phyloP scores from a whole-genome alignment of 1,284 basidiomycete species.

The Ceratobasidium sp. region DNA sequence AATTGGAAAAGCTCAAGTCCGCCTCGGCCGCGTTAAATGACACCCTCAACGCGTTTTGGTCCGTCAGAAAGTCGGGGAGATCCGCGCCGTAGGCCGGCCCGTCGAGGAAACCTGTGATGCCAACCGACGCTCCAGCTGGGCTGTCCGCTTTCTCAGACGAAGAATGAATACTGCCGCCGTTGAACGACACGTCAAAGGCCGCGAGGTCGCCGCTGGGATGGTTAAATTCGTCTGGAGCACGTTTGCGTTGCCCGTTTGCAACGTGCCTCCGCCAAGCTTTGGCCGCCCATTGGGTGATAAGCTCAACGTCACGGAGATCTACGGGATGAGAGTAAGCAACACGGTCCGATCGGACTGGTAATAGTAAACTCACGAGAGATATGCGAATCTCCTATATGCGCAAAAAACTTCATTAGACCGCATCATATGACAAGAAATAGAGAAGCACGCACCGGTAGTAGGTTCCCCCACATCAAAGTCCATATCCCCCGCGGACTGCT shows the following conservation, averaged over 20 bases:
- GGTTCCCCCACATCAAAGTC: conserved; percentile 51
- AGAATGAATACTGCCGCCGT: conserved; percentile 2
- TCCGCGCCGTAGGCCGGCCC: conserved; percentile 46
- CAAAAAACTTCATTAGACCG: conserved; percentile 2
- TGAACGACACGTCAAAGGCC: conserved; percentile 28
- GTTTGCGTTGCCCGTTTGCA: conserved; percentile 45
- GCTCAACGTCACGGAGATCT: conserved; percentile 51
- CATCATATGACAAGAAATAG: not conserved
- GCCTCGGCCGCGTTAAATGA: conserved; percentile 51
- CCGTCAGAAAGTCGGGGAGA: conserved; percentile 37
- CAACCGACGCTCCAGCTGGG: conserved; percentile 50
- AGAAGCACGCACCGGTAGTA: conserved; percentile 34
- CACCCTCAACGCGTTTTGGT: conserved; percentile 48
- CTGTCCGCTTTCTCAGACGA: conserved; percentile 46
- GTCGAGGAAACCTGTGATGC: conserved; percentile 50
- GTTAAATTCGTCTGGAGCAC: conserved; percentile 26
- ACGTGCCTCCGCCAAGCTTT: conserved; percentile 50
- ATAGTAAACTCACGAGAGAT: conserved; percentile 48
- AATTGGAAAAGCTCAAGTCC: conserved; percentile 50
- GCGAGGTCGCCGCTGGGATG: conserved; percentile 12
- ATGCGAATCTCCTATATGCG: conserved; percentile 48
- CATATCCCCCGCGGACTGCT: conserved; percentile 49
- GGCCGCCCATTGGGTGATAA: conserved; percentile 51
- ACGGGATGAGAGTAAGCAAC: conserved; percentile 17
- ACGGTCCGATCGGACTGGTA: conserved; percentile 13